phyloP scores from a whole-genome alignment of 371 early-diverging fungal genomes.

The Lichtheimia corymbifera region DNA sequence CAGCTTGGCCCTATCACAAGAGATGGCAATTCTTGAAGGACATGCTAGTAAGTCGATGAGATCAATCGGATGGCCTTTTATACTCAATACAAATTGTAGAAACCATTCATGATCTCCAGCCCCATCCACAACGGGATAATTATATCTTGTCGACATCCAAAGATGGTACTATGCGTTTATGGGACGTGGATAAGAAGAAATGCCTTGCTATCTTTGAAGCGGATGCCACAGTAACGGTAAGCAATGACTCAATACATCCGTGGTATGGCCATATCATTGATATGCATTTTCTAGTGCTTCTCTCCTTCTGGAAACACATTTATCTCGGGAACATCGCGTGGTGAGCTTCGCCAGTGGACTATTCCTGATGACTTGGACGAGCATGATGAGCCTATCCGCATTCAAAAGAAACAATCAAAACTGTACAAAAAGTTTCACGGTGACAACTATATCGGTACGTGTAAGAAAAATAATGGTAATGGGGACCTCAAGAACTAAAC shows the following conservation, averaged over 20 bases:
- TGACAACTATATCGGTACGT: slow-evolving; percentile 40
- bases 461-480: too few relatives aligned
- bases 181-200: slow-evolving; percentile 78
- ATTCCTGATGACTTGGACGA: slow-evolving; percentile 38
- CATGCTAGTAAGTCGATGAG: slow-evolving; percentile 59
- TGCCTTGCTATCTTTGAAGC: slow-evolving; percentile 65
- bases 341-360: slow-evolving; percentile 62
- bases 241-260: slow-evolving; percentile 5
- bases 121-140: slow-evolving; percentile 66
- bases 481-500: too few relatives aligned
- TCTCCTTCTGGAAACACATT: slow-evolving; percentile 61
- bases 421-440: slow-evolving; percentile 44
- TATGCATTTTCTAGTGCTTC: slow-evolving; percentile 44
- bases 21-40: slow-evolving; percentile 60
- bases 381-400: slow-evolving; percentile 30
- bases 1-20: slow-evolving; percentile 74
- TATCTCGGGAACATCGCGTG: slow-evolving; percentile 55
- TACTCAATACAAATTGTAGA: slow-evolving; percentile 30
- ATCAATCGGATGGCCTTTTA: not conserved
- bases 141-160: slow-evolving; percentile 77
- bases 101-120: slow-evolving; percentile 66
- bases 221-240: slow-evolving; percentile 65
- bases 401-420: slow-evolving; percentile 34
- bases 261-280: too few relatives aligned
- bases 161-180: slow-evolving; percentile 86